These are phyloP conservation scores for Ophiosphaerella herpotricha DNA, from an alignment of 2,329 filamentous ascomycete species.

Conservation along the genomic window DNA sequence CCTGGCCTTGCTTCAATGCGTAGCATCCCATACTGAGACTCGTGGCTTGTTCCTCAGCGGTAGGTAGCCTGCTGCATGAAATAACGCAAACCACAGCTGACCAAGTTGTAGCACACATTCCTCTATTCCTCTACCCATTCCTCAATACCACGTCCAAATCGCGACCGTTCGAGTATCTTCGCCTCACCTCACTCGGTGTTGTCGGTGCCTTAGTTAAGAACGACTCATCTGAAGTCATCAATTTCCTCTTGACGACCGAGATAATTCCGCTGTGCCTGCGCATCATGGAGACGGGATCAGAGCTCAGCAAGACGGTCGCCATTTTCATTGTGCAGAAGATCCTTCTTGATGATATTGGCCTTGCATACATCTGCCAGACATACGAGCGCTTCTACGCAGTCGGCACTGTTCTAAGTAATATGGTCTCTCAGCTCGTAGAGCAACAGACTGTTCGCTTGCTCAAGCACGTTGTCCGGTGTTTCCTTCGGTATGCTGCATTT, in stretches of 20 bases:
- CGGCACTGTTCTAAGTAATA: slow-evolving; percentile 95
- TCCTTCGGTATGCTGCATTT: slow-evolving; percentile 72
- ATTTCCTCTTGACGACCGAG: slow-evolving; percentile 96
- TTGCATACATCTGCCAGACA: slow-evolving; percentile 98
- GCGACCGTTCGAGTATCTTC: slow-evolving; percentile 94
- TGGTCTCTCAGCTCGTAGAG: slow-evolving; percentile 97
- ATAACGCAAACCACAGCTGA: slow-evolving; percentile 16
- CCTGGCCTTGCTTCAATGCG: slow-evolving; percentile 91
- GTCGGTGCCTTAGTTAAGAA: slow-evolving; percentile 98
- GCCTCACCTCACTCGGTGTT: slow-evolving; percentile 91
- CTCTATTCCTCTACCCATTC: slow-evolving; percentile 96
- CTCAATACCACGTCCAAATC: slow-evolving; percentile 99
- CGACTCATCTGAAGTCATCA: slow-evolving; percentile 97
- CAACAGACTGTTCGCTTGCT: slow-evolving; percentile 94
- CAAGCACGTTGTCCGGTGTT: slow-evolving; percentile 97
- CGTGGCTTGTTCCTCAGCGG: slow-evolving; percentile 91
- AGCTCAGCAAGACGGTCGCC: slow-evolving; percentile 97
- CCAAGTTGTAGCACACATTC: slow-evolving; percentile 77
- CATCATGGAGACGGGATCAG: slow-evolving; percentile 99
- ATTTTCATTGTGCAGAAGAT: slow-evolving; percentile 99
- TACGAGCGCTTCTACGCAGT: slow-evolving; percentile 99
- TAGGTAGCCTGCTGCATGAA: slow-evolving; percentile 44
- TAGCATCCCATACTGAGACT: slow-evolving; percentile 96
- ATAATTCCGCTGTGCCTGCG: slow-evolving; percentile 96
- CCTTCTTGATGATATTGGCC: slow-evolving; percentile 89